Evolutionary conservation across 2,329 filamentous ascomycete species (phyloP), one percentile per base, ranked within the genome.

Genomic region (Nemania sp.): DNA sequence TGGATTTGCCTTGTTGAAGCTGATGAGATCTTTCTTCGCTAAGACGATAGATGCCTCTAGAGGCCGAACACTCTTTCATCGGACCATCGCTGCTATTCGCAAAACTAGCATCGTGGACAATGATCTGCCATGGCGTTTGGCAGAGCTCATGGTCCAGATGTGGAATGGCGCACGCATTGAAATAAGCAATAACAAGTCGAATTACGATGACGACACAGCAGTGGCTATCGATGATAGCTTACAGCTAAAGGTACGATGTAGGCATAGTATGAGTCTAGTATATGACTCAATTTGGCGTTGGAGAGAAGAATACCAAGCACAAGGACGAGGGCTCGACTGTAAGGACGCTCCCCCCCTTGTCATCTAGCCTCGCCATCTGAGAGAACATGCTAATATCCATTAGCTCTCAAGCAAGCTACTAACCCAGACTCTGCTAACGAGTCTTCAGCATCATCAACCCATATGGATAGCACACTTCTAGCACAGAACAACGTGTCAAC

Each of bases 241-340:
- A 51, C 91, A 94, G 77, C 86, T 96, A 56, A 93, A 93, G 76
- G 91, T 95, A n/a, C 88, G 92, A 57, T 94, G 92, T 74, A 86
- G 92, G 26, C 93, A 93, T 84, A 94, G 92, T 79, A 93, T 95
- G 89, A 94, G 91, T 78, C 86, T 94, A 15, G 89, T 96, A 1
- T 95, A 93, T 75, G 92, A 96, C 80, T 93, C 91, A 13, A 92
- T 94, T 58, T 95, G 92, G 92, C 87, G 92, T 70, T 96, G 92
- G 92, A 87, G 93, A 73, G 91, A 93, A 77, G 92, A 94, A 77
- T 93, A 88, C 74, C 90, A 92, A 78, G 87, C 90, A 56, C 86
- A 89, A 77, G 92, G 90, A 56, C 87, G 90, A 75, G 91, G 90
- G 69, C 85, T 93, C 62, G 91, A 93, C 82, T 86, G 91, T 93